Evolutionary conservation across 2,329 filamentous ascomycete genomes (phyloP).

Genomic region (Knufia fluminis): DNA sequence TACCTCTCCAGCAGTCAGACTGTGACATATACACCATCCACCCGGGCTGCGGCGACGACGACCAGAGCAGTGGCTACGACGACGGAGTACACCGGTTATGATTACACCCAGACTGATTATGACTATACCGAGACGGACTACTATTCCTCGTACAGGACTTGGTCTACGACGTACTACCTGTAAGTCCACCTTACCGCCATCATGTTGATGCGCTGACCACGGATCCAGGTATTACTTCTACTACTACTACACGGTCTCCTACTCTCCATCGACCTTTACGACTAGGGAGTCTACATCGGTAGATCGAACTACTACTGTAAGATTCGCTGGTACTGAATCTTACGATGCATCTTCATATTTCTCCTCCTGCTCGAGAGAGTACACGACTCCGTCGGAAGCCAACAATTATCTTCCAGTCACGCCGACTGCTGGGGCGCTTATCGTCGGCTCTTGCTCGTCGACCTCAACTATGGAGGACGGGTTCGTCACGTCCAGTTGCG

Average conservation of each 20-base stretch:
- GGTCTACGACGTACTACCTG: background rate
- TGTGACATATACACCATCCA: background rate
- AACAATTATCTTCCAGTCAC: background rate
- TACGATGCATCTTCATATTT: background rate
- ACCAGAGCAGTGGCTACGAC: too few relatives aligned
- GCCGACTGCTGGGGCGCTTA: background rate
- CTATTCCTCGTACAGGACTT: too few relatives aligned
- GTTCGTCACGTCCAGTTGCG: background rate
- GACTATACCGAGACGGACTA: too few relatives aligned
- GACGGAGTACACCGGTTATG: background rate
- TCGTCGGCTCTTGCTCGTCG: background rate
- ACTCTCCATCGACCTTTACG: background rate
- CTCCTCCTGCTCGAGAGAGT: background rate
- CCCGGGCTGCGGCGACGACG: background rate
- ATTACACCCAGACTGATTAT: background rate
- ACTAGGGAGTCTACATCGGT: background rate
- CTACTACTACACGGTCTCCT: constrained; percentile 2
- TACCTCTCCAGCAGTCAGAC: background rate
- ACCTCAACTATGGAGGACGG: background rate
- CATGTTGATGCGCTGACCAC: background rate
- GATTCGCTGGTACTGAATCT: background rate
- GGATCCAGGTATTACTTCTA: background rate
- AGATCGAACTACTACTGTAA: background rate
- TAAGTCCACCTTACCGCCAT: background rate
- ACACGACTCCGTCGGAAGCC: background rate